These are phyloP conservation scores for Paramecium tetraurelia DNA, from an alignment of 73 alveolate species.

Conservation along the genomic window DNA sequence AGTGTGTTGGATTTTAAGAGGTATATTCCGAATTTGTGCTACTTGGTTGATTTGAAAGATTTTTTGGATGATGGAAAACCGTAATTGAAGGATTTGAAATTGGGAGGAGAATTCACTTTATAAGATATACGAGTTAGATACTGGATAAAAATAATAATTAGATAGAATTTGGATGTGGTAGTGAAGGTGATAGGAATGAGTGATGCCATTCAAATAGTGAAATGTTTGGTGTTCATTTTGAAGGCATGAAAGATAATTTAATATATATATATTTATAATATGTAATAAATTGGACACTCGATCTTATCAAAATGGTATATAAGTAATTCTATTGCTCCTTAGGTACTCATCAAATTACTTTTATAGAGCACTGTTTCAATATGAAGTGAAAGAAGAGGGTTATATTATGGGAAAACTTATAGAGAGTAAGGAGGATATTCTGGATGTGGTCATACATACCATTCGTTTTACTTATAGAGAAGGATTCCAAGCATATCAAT, in stretches of 20 bases:
- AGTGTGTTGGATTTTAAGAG: neutral
- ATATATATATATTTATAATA: neutral
- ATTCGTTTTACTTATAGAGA: constrained; percentile 65
- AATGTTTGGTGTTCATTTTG: neutral
- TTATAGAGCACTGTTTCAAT: neutral
- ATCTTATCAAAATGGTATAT: neutral
- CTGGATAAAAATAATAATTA: neutral
- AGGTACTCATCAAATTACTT: neutral
- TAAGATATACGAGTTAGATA: neutral
- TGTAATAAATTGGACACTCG: neutral
- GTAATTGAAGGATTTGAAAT: neutral
- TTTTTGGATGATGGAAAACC: neutral
- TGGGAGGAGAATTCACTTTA: constrained; percentile 9
- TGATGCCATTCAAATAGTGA: neutral
- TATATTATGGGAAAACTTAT: neutral
- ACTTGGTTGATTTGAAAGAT: neutral
- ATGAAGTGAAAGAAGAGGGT: neutral
- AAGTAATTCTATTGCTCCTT: neutral
- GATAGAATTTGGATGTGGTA: neutral
- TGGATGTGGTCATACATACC: neutral
- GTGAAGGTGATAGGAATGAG: neutral
- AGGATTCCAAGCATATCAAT: neutral
- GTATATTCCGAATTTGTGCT: neutral
- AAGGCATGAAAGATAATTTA: neutral
- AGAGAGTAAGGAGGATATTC: neutral